Evolutionary conservation across 2,329 filamentous ascomycete genomes (phyloP).

Genomic region (Phaeosphaeriaceae sp.): DNA sequence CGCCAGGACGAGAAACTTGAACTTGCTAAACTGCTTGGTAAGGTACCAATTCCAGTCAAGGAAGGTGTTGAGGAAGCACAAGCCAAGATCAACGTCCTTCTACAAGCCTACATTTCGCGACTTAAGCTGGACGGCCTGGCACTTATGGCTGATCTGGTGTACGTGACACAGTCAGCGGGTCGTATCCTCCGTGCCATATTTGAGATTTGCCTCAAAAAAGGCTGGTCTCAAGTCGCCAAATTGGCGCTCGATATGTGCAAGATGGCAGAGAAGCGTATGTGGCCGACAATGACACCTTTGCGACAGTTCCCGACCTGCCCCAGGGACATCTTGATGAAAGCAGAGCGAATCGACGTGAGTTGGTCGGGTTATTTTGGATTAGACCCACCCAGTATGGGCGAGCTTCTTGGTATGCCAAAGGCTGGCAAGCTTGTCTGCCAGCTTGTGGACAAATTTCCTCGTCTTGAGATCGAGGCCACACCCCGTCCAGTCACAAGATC

Average conservation of each 20-base stretch:
- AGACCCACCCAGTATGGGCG: constrained; percentile 94
- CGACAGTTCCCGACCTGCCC: constrained; percentile 84
- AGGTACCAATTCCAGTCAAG: constrained; percentile 95
- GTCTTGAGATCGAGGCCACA: constrained; percentile 89
- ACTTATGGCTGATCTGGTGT: constrained; percentile 97
- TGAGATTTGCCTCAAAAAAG: constrained; percentile 96
- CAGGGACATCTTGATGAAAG: constrained; percentile 85
- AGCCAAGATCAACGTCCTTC: constrained; percentile 95
- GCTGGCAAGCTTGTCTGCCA: constrained; percentile 84
- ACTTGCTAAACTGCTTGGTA: constrained; percentile 84
- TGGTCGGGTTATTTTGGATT: constrained; percentile 96
- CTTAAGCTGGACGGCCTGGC: constrained; percentile 93
- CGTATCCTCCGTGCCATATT: constrained; percentile 95
- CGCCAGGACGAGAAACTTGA: constrained; percentile 98
- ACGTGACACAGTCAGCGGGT: constrained; percentile 96
- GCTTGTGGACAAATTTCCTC: constrained; percentile 89
- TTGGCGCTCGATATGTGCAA: constrained; percentile 94
- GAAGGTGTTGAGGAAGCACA: constrained; percentile 96
- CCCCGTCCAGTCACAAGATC: constrained; percentile 95
- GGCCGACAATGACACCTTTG: constrained; percentile 97
- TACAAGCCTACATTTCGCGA: constrained; percentile 95
- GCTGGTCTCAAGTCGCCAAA: constrained; percentile 92
- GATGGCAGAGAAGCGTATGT: constrained; percentile 99
- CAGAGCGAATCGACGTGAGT: constrained; percentile 91
- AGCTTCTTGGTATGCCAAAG: constrained; percentile 88